Evolutionary conservation across 1,284 basidiomycete species (phyloP), one percentile per base, ranked within the genome.

Genomic region (Taiwanofungus camphoratus): DNA sequence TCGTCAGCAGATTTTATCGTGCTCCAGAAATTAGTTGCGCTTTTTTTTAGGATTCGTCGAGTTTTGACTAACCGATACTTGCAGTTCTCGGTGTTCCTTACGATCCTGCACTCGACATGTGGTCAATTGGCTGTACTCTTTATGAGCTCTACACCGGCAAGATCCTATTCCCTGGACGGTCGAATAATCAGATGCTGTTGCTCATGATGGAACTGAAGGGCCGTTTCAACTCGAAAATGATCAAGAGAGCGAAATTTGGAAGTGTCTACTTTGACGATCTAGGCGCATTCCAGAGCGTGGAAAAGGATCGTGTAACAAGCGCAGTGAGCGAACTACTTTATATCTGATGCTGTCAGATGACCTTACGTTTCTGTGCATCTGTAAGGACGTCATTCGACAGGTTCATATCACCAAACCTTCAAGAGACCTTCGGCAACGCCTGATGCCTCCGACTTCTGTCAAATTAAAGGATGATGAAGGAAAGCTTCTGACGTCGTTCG

Each of bases 141-240:
- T 99, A 94, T 66, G 96, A 99, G 64, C 74, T 99, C 4, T 98
- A 93, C 66, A 99, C 95, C 2, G 96, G 96, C 63, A 97, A 97
- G 70, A 99, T 99, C 45, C 79, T 99, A 22, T 94, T 99, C 61
- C 94, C 96, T 0, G 96, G 95, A 11, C 81, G 92, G 23, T 91
- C 87, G 22, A 99, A 99, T 69, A 98, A 98, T 60, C 93, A 99
- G 57, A 98, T 99, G 95, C 72, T 99, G 11, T 74, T 93, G 48
- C 79, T 92, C 48, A 93, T 94, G 87, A 94, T 94, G 91, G 93
- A 98, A 65, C 73, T 96, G 32, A 93, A 92, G 62, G 95, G 96
- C 24, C 81, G 92, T 37, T 89, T 99, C 66, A 94, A 92, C 54
- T 76, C 81, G 53, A 93, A 94, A 65, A 84, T 93, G 79, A 86